These are phyloP conservation scores for Cyberlindnera maritima DNA, from an alignment of 805 yeast genomes.

Conservation along the genomic window DNA sequence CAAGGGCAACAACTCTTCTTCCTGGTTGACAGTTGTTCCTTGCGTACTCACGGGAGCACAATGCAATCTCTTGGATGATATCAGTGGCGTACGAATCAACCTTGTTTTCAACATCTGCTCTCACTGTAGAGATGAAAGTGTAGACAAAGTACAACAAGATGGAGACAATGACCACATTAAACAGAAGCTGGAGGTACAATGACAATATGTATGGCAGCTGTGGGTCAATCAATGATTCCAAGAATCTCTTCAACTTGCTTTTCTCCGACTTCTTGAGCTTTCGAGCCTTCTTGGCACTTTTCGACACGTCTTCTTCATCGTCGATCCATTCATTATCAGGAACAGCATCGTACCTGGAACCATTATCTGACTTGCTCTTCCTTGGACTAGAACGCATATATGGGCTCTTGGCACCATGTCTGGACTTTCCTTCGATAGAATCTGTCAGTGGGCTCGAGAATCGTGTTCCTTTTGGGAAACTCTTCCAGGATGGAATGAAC, in stretches of 20 bases:
- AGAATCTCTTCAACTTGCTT: constrained; percentile 10
- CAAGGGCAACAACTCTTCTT: constrained; percentile 71
- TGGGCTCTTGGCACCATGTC: constrained; percentile 19
- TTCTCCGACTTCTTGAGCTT: constrained; percentile 7
- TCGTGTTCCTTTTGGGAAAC: constrained; percentile 8
- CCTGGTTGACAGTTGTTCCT: constrained; percentile 70
- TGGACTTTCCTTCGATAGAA: constrained; percentile 20
- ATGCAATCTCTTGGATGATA: constrained; percentile 58
- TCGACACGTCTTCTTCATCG: constrained; percentile 15
- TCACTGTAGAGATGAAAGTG: constrained; percentile 52
- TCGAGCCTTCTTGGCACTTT: constrained; percentile 4
- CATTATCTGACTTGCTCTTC: constrained; percentile 7
- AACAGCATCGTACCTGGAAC: not conserved
- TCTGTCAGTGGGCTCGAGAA: constrained; percentile 27
- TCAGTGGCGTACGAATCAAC: constrained; percentile 61
- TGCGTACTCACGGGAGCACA: constrained; percentile 67
- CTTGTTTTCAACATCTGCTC: constrained; percentile 68
- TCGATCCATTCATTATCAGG: constrained; percentile 22
- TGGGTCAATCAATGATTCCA: constrained; percentile 37
- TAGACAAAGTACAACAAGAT: constrained; percentile 50
- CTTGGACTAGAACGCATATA: constrained; percentile 18
- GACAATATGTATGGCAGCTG: constrained; percentile 55
- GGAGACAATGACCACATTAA: constrained; percentile 52
- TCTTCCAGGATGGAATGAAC: constrained; percentile 8
- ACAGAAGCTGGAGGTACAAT: constrained; percentile 59